Evolutionary conservation across 441 rosid genomes (phyloP).

Genomic region (Biscutella laevigata): DNA sequence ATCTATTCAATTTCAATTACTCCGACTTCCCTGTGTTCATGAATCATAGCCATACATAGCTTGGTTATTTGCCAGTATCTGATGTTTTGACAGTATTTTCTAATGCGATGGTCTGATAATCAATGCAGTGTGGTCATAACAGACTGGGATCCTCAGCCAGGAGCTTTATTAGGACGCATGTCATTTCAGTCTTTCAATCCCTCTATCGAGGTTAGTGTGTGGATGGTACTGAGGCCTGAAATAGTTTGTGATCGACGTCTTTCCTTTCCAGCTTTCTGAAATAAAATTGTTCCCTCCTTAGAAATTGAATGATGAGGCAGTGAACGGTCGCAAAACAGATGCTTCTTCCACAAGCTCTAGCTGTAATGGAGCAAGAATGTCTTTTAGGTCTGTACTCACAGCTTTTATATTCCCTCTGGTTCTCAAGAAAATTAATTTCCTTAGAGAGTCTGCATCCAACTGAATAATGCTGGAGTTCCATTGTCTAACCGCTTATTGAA

Average conservation of each 20-base stretch:
- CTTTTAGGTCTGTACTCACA: conserved; percentile 38
- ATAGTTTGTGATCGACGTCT: background rate
- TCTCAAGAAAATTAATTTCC: background rate
- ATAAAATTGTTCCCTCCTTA: conserved; percentile 26
- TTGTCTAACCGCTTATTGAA: background rate
- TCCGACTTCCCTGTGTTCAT: background rate
- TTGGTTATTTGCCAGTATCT: background rate
- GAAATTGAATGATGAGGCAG: conserved; percentile 68
- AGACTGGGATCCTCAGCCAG: conserved; percentile 93
- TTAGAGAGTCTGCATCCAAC: background rate
- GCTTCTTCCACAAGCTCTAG: conserved; percentile 33
- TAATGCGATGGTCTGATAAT: background rate
- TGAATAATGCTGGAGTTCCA: background rate
- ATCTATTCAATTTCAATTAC: background rate
- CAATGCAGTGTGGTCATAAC: conserved; percentile 63
- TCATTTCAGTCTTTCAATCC: conserved; percentile 93
- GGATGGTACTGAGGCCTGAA: conserved; percentile 1
- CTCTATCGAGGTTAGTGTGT: conserved; percentile 69
- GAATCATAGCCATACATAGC: background rate
- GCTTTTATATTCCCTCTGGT: conserved; percentile 1
- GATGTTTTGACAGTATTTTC: background rate
- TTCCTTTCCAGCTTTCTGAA: background rate
- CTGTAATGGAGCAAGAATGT: conserved; percentile 31
- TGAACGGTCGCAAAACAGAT: conserved; percentile 30
- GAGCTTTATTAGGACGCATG: conserved; percentile 72